Percentiles rank a stretch among this genome's conserved stretches.
Evolutionary conservation across 2,329 filamentous ascomycete genomes (phyloP).

Genomic region (Xylariaceae sp.): DNA sequence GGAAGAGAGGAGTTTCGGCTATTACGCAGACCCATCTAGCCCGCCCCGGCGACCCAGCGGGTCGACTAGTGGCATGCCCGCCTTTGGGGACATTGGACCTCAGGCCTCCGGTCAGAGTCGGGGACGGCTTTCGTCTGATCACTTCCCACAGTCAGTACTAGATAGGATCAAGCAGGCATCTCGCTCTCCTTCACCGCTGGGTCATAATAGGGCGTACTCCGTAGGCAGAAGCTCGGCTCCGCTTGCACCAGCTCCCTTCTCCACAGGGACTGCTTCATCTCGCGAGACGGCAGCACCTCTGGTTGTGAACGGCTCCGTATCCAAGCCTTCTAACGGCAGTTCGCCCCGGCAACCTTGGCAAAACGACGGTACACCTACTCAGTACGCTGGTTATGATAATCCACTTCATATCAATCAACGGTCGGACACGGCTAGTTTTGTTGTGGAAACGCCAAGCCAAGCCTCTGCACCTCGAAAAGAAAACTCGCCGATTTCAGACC

Average conservation of each 20-base stretch:
- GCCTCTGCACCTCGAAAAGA: conserved; percentile 27
- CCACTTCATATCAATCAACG: conserved; percentile 43
- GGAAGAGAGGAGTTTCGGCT: conserved; percentile 49
- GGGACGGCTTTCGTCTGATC: conserved; percentile 55
- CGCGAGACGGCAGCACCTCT: conserved; percentile 40
- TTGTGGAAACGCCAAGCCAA: conserved; percentile 27
- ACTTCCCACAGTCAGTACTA: conserved; percentile 56
- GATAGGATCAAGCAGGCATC: conserved; percentile 58
- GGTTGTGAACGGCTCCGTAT: conserved; percentile 47
- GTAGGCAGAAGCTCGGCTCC: conserved; percentile 45
- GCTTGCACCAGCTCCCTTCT: conserved; percentile 44
- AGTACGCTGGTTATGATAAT: conserved; percentile 41
- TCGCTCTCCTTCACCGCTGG: conserved; percentile 59
- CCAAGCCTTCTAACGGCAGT: conserved; percentile 33
- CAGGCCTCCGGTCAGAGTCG: conserved; percentile 42
- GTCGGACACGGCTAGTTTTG: conserved; percentile 28
- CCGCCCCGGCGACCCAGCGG: conserved; percentile 30
- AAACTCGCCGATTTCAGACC: conserved; percentile 39
- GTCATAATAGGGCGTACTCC: conserved; percentile 51
- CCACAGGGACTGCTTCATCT: conserved; percentile 35
- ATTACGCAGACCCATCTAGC: conserved; percentile 40
- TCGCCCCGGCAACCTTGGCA: conserved; percentile 34
- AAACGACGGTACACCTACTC: conserved; percentile 32
- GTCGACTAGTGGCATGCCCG: conserved; percentile 44
- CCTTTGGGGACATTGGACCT: conserved; percentile 51